Conservation (phyloP, 805 yeast species). For the Spathaspora hagerdaliae region DNA sequence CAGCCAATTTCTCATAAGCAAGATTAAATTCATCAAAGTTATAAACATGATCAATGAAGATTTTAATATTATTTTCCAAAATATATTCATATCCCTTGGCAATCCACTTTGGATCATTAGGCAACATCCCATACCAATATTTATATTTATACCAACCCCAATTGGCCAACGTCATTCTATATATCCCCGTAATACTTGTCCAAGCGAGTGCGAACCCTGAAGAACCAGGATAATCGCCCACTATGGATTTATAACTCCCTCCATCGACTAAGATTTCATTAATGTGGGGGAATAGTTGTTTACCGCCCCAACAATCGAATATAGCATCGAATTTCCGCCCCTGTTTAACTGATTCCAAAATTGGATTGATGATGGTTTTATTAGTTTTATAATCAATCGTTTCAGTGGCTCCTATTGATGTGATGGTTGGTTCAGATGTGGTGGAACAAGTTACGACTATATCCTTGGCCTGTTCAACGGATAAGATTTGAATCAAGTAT, state of each 20-base stretch:
- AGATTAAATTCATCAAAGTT: constrained; percentile 45
- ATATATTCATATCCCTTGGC: constrained; percentile 33
- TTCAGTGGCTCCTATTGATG: constrained; percentile 53
- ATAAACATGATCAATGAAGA: constrained; percentile 51
- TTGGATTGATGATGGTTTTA: constrained; percentile 24
- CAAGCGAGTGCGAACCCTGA: neutral
- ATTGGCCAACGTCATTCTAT: neutral
- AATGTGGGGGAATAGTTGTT: constrained; percentile 43
- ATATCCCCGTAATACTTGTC: neutral
- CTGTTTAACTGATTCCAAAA: constrained; percentile 29
- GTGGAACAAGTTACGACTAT: constrained; percentile 58
- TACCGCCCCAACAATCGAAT: constrained; percentile 63
- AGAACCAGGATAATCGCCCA: constrained; percentile 45
- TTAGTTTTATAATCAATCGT: constrained; percentile 54
- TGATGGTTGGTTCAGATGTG: constrained; percentile 41
- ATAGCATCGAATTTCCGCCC: constrained; percentile 52
- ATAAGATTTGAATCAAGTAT: constrained; percentile 53
- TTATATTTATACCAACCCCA: neutral
- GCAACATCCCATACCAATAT: neutral
- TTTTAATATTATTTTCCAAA: constrained; percentile 37
- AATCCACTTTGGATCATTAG: constrained; percentile 10
- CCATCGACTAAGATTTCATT: constrained; percentile 39
- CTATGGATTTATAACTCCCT: constrained; percentile 51
- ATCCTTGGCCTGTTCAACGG: constrained; percentile 37
- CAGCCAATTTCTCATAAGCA: constrained; percentile 46